phyloP scores from a whole-genome alignment of 305 asterid species.

The Lippia alba region DNA sequence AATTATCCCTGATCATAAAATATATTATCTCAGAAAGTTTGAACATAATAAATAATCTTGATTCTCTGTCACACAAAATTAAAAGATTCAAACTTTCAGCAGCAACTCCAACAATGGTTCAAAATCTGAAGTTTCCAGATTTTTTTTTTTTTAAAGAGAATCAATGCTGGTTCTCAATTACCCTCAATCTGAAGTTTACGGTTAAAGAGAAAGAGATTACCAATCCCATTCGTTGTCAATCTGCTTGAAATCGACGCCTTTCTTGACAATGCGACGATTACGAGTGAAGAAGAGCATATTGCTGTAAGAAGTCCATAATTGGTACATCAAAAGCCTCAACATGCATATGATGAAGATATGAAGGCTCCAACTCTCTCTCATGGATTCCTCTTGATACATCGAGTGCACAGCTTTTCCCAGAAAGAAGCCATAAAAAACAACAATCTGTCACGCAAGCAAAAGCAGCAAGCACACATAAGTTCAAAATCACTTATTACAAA shows the following conservation, averaged over 20 bases:
- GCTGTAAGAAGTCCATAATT: constrained; percentile 61
- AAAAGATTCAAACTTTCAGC: too few species aligned
- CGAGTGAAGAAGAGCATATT: constrained; percentile 76
- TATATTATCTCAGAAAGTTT: not conserved
- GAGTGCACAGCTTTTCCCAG: constrained; percentile 60
- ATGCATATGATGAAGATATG: constrained; percentile 61
- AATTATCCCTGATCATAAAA: constrained; percentile 66
- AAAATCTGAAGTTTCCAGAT: too few species aligned
- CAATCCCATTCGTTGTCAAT: constrained; percentile 89
- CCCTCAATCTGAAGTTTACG: too few species aligned
- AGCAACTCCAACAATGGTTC: too few species aligned
- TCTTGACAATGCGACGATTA: constrained; percentile 63
- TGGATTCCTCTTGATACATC: constrained; percentile 45
- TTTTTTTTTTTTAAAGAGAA: too few species aligned
- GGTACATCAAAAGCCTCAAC: constrained; percentile 57
- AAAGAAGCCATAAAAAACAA: constrained; percentile 62
- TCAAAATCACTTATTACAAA: not conserved
- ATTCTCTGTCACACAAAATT: too few species aligned
- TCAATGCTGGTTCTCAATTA: too few species aligned
- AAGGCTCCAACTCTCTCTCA: constrained; percentile 52
- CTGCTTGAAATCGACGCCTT: constrained; percentile 79
- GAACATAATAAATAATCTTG: not conserved
- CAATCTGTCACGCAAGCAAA: constrained; percentile 42
- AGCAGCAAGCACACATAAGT: too few species aligned
- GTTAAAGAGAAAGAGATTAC: constrained; percentile 37